Base-by-base conservation (phyloP, 768 basidiomycete genomes). In the Cystobasidium onofrii region DNA sequence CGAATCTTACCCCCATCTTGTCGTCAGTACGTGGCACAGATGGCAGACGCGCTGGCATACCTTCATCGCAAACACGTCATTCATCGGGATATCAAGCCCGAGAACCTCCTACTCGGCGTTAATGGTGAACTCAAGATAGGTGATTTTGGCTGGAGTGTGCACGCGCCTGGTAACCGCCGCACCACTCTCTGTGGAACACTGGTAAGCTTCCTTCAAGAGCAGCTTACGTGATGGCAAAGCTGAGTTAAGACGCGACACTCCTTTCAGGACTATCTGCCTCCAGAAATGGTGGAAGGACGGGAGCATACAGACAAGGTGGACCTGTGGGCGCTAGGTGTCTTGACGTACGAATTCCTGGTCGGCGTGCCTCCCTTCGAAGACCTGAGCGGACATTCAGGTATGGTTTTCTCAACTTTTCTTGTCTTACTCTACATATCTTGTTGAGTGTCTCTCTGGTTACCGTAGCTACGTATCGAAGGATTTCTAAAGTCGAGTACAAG, bases 111-210 rank as follows among this genome's bases (percentile, higher is more conserved):
- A 36, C 84, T 98, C 15, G 94, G 94, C 13, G 86, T 98, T 78
- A 92, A 93, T 77, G 95, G 95, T 46, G 95, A 98, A 80, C 84
- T 99, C 78, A 98, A 99, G 85, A 95, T 99, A 75, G 96, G 88
- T 1, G 95, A 98, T 81, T 98, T 98, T 81, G 96, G 96, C 12
- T 99, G 96, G 95, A 92, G 89, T 78, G 92, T 96, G 9, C 95
- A 98, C 80, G 95, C 94, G 0, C 95, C 95, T 0, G 87, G 91
- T 0, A 91, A 92, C 80, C 84, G 93, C 78, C 78, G 31, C 2
- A 77, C 20, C 41, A 20, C 54, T 20, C 25, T 39, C 29, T 41
- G 31, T 17, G 54, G 27, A 25, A 33, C 31, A 17, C 50, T 55
- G 39, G 41, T 43, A 1, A 27, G 41, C 18, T 52, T 20, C 18